Base-by-base conservation (phyloP, 2,329 filamentous ascomycete species). In the Colletotrichum abscissum region DNA sequence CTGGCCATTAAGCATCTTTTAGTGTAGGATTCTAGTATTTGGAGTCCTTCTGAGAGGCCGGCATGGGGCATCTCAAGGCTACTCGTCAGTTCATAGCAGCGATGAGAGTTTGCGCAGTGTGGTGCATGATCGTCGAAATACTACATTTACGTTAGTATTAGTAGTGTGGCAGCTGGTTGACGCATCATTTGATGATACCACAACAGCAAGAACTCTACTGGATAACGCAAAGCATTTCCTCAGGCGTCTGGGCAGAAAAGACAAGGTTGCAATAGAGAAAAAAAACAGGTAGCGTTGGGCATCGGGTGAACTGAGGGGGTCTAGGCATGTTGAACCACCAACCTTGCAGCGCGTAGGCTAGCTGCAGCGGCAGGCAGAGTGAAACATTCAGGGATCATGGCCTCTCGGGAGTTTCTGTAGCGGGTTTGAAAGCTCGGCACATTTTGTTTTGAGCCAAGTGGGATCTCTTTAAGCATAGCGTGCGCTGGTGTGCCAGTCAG, bases 331-430 rank as follows among this genome's bases (percentile, higher is more conserved):
- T 57, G 54, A 4, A 28, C 63, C 35, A 56, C 63, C 11, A 52
- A 65, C 38, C 19, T 24, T n/a, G n/a, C 42, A 35, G 28, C 42
- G 16, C 22, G 26, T 5, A 63, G 9, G 9, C 26, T 63, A 16
- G 28, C 7, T 54, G 24, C 35, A 38, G 60, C 30, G 26, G 55
- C 16, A 42, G 38, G 35, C 12, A 63, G 42, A 57, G 33, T 65
- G 67, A 73, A 70, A 65, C 66, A 35, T 19, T 60, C 54, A 70
- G 54, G 60, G 70, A 63, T 70, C 58, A 54, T 55, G 66, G 66
- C 26, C 33, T 8, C 22, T 63, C 64, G 58, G 58, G 35, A 38
- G 19, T 35, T 72, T 63, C 64, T 63, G 59, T 28, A 33, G 63
- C 35, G 46, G 46, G 26, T 26, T 24, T 60, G 46, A 56, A 30